Base-by-base conservation (phyloP, 2,329 filamentous ascomycete genomes). In the Colletotrichum musicola region DNA sequence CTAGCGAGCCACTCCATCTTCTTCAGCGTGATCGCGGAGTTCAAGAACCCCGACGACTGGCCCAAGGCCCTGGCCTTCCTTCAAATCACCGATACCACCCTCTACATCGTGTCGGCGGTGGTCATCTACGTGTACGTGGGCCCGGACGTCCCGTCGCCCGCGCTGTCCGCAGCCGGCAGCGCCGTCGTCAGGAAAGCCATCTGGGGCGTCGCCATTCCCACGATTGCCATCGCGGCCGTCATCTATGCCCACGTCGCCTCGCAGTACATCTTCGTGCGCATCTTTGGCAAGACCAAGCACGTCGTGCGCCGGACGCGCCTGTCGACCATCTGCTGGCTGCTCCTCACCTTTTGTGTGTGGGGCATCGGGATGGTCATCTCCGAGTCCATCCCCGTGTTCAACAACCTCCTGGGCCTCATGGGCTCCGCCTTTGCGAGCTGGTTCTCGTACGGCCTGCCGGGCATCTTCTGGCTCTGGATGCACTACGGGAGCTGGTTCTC, bases 61-160 rank as follows among this genome's bases (percentile, higher is more conserved):
- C 83, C 85, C 38, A 90, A 90, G 75, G 75, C 74, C 6, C 71
- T 74, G 7, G 70, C 71, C 10, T 65, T 75, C 40, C 84, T 91
- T 4, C 89, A 92, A 74, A 80, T 83, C n/a, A 80, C 84, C 63
- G 88, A 91, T 68, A 88, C 88, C 1, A 77, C 80, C 16, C 83
- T 93, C 35, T 93, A 93, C 77, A 81, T 91, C 27, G 74, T 91
- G 46, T 87, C 89, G 1, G 88, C 89, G 2, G 82, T 89, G 7
- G 85, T 93, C 40, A 89, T 93, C 73, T 94, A 93, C 79, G 83
- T 87, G 62, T 93, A 86, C 73, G 88, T 86, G 1, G 91, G 92
- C 0, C 80, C 82, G 0, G 77, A 82, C 4, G 90, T 93, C 1
- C 82, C 84, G 1, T 90, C 88, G 1, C 92, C 92, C 0, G 91